phyloP scores from a whole-genome alignment of 305 asterid genomes.

The Nicotiana rustica region DNA sequence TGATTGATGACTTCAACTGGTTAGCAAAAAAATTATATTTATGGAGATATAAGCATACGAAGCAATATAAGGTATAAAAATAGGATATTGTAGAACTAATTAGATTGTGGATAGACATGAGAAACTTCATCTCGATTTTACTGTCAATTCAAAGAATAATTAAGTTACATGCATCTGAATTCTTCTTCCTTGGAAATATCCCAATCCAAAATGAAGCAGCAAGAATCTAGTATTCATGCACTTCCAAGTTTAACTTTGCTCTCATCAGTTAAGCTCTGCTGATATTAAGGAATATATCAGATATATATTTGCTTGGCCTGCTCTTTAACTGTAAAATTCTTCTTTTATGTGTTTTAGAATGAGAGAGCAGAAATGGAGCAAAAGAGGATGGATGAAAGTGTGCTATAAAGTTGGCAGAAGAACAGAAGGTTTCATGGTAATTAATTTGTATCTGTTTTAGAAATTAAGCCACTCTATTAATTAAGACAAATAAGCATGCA shows the following conservation, averaged over 20 bases:
- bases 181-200: not conserved
- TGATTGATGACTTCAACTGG: not conserved
- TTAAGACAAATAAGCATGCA: not conserved
- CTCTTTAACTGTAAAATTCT: conserved; percentile 43
- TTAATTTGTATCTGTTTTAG: not conserved
- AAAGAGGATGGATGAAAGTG: conserved; percentile 53
- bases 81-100: not conserved
- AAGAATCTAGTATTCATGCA: not conserved
- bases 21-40: not conserved
- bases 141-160: not conserved
- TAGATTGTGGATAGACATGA: not conserved
- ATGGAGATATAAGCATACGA: conserved; percentile 12
- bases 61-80: conserved; percentile 17
- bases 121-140: not conserved
- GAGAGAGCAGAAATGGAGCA: conserved; percentile 61
- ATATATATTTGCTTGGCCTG: not conserved
- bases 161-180: not conserved
- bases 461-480: not conserved
- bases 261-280: not conserved
- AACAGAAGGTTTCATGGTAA: conserved; percentile 50
- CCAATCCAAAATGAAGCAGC: not conserved
- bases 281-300: not conserved
- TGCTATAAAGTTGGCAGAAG: conserved; percentile 59
- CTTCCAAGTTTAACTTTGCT: not conserved
- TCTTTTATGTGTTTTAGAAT: conserved; percentile 45